These are phyloP conservation scores for Aquanectria penicillioides DNA, from an alignment of 2,329 filamentous ascomycete genomes.

Conservation along the genomic window DNA sequence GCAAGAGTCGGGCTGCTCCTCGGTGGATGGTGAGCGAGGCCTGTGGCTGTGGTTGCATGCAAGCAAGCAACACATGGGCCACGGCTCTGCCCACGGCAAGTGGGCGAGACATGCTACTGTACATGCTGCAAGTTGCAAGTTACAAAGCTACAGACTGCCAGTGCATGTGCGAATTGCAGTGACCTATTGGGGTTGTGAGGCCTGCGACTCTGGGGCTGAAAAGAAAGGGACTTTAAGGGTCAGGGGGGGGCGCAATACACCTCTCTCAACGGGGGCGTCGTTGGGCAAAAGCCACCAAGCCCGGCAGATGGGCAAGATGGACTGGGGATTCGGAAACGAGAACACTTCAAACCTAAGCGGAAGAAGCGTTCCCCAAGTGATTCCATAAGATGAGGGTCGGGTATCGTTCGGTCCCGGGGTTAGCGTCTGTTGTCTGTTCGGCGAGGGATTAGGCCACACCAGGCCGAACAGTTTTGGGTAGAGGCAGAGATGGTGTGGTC, in stretches of 20 bases:
- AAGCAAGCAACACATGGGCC: background rate
- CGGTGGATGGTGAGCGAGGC: too few relatives aligned
- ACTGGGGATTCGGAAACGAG: background rate
- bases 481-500: conserved; percentile 1
- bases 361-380: background rate
- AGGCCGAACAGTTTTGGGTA: conserved; percentile 4
- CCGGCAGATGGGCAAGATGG: background rate
- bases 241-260: background rate
- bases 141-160: too few relatives aligned
- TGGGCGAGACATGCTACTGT: conserved; percentile 10
- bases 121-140: background rate
- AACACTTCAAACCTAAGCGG: too few relatives aligned
- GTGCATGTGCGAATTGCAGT: too few relatives aligned
- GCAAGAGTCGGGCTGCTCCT: too few relatives aligned
- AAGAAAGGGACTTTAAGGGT: background rate
- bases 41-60: background rate
- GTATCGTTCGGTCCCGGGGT: conserved; percentile 1
- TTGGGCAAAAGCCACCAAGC: conserved; percentile 30
- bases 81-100: conserved; percentile 8
- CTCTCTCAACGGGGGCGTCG: conserved; percentile 7
- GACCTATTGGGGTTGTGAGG: background rate
- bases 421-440: conserved; percentile 5
- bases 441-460: background rate
- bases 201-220: conserved; percentile 8
- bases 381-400: background rate